phyloP scores from a whole-genome alignment of 1,284 basidiomycete species.

The Cryptococcus sp. region DNA sequence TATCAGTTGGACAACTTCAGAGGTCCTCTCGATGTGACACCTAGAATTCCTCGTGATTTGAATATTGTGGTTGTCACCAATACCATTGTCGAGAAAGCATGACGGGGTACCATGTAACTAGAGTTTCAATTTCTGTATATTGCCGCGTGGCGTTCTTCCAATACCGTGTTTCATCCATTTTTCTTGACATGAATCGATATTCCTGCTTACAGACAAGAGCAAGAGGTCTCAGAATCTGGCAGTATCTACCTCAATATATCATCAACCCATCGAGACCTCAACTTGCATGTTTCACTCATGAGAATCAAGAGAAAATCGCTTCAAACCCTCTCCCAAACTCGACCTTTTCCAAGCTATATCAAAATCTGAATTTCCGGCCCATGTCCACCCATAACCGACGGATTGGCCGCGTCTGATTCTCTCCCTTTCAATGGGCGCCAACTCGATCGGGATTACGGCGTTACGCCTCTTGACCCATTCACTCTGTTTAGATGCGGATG shows the following conservation, averaged over 20 bases:
- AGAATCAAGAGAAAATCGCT: no score
- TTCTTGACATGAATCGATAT: not conserved
- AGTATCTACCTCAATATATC: not conserved
- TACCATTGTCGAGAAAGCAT: constrained; percentile 16
- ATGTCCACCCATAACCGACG: no score
- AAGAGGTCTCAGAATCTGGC: not conserved
- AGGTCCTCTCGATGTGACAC: constrained; percentile 14
- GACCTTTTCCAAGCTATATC: no score
- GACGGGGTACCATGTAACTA: not conserved
- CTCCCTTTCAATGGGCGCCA: no score
- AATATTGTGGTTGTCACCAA: constrained; percentile 19
- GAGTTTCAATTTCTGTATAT: not conserved
- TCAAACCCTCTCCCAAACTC: no score
- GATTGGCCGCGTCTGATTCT: no score
- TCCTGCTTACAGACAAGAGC: not conserved
- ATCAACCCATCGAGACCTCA: not conserved
- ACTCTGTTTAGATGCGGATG: no score
- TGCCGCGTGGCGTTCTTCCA: not conserved
- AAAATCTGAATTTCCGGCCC: no score
- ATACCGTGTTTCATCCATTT: not conserved
- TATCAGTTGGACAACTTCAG: constrained; percentile 18
- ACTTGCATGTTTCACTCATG: no score
- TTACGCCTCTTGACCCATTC: no score
- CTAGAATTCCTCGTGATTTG: constrained; percentile 14
- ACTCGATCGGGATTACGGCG: no score